phyloP scores from a whole-genome alignment of 768 basidiomycete species.

The Boletus vinaceobasis region DNA sequence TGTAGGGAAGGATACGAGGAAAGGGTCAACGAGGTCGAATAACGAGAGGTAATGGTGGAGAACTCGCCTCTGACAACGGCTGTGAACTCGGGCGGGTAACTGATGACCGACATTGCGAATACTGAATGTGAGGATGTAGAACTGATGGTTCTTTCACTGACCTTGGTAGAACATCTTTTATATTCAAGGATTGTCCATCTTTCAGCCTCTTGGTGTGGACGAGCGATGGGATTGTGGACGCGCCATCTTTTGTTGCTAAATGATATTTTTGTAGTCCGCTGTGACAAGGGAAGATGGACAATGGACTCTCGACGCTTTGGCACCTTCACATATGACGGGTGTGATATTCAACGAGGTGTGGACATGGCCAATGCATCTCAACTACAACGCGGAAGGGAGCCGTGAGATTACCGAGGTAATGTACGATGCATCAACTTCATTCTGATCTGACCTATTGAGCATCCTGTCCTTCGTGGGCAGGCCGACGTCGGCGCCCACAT shows the following conservation, averaged over 20 bases:
- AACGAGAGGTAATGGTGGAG: no score
- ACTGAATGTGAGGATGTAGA: background rate
- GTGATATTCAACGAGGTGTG: background rate
- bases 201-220: background rate
- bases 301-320: background rate
- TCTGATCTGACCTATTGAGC: background rate
- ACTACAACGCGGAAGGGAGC: background rate
- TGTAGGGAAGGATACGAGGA: background rate
- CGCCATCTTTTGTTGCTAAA: no score
- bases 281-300: no score
- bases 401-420: background rate
- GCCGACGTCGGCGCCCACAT: background rate
- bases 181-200: no score
- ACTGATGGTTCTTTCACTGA: background rate
- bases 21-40: background rate
- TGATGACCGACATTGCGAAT: constrained; percentile 1
- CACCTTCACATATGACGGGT: background rate
- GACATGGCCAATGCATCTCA: background rate
- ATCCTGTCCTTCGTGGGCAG: background rate
- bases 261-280: no score
- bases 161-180: no score
- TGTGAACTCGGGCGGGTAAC: constrained; percentile 10
- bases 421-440: background rate
- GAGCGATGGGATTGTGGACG: background rate
- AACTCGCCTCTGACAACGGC: constrained; percentile 5